Percentiles rank a stretch among this genome's conserved stretches.
Evolutionary conservation across 306 rosid genomes (phyloP).

Genomic region (Lathyrus aphaca): DNA sequence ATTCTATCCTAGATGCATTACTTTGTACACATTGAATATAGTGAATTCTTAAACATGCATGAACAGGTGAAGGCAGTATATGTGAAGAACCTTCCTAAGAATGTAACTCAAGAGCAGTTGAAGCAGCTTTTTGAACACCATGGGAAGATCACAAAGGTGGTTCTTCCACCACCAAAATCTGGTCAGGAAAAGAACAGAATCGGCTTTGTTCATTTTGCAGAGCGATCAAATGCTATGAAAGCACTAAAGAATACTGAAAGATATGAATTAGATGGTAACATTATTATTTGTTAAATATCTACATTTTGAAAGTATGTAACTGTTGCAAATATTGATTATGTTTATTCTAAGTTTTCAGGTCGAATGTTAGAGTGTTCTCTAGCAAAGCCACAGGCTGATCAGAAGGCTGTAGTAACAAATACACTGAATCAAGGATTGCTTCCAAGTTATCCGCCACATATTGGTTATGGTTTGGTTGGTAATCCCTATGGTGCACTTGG

Average conservation of each 20-base stretch:
- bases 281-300: slow-evolving; percentile 14
- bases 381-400: slow-evolving; percentile 96
- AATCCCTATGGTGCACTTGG: slow-evolving; percentile 77
- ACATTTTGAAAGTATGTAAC: slow-evolving; percentile 1
- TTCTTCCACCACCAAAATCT: slow-evolving; percentile 85
- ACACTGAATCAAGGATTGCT: slow-evolving; percentile 73
- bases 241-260: slow-evolving; percentile 87
- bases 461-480: slow-evolving; percentile 78
- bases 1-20: slow-evolving; percentile 36
- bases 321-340: slow-evolving; percentile 32
- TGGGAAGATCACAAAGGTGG: slow-evolving; percentile 95
- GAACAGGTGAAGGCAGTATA: slow-evolving; percentile 90
- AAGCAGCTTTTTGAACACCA: slow-evolving; percentile 90
- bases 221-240: slow-evolving; percentile 92
- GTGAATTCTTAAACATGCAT: slow-evolving; percentile 28
- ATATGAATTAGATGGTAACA: slow-evolving; percentile 83
- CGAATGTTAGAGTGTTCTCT: slow-evolving; percentile 90
- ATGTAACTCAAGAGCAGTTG: slow-evolving; percentile 89
- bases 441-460: slow-evolving; percentile 78
- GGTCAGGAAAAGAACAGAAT: slow-evolving; percentile 92
- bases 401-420: slow-evolving; percentile 71
- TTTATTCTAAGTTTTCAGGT: slow-evolving; percentile 54
- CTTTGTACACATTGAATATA: slow-evolving; percentile 22
- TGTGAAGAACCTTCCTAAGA: slow-evolving; percentile 85
- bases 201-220: slow-evolving; percentile 93